Conservation (phyloP, 441 rosid species). For the Syzygium syzygioides region DNA sequence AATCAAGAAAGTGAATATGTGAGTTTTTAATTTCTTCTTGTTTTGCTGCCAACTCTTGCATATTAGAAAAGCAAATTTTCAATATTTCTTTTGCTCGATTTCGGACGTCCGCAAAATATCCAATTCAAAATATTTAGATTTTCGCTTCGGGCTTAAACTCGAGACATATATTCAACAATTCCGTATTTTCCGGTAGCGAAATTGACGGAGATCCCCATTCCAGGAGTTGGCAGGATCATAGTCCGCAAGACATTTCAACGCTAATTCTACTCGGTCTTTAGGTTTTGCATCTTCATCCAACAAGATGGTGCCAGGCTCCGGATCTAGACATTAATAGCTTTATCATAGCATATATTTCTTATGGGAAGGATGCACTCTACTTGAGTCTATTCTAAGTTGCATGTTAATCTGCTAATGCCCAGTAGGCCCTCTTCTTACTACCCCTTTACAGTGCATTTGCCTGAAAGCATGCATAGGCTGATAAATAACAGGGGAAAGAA, state of each 20-base stretch:
- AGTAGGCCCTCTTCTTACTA: not conserved
- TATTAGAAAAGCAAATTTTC: no score
- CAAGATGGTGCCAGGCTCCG: slow-evolving; percentile 38
- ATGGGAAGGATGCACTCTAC: not conserved
- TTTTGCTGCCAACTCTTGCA: no score
- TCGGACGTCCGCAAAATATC: no score
- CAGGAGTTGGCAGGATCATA: slow-evolving; percentile 47
- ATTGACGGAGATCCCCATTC: slow-evolving; percentile 25
- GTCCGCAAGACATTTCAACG: slow-evolving; percentile 63
- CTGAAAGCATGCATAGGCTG: not conserved
- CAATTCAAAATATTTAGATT: no score
- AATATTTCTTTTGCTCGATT: no score
- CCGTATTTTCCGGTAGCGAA: slow-evolving; percentile 84
- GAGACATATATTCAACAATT: no score
- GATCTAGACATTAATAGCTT: slow-evolving; percentile 26
- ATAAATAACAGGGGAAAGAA: not conserved
- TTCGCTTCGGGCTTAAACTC: no score
- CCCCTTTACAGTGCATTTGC: not conserved
- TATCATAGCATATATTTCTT: not conserved
- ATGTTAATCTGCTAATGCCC: not conserved
- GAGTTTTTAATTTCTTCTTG: no score
- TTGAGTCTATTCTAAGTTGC: not conserved
- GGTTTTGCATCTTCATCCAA: slow-evolving; percentile 62
- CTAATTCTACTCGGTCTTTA: slow-evolving; percentile 51
- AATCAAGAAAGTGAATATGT: no score